Percentiles rank a stretch among this genome's conserved stretches.
Conservation (phyloP, 2,329 filamentous ascomycete genomes). For the Aspergillus puulaauensis region DNA sequence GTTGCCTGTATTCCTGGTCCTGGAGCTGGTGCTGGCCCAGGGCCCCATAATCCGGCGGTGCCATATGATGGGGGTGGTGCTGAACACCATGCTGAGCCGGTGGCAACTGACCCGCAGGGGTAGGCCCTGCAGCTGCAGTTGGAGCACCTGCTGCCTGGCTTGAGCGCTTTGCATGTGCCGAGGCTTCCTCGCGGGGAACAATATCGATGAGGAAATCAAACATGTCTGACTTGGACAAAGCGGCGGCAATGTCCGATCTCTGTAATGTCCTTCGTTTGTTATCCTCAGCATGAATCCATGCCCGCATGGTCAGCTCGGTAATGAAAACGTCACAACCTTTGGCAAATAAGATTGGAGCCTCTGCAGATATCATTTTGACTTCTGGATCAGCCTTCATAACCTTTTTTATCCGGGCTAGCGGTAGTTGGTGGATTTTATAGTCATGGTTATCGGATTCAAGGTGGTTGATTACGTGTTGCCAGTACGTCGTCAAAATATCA, state of each 20-base stretch:
- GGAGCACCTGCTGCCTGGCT: slow-evolving; percentile 50
- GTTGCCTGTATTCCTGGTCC: slow-evolving; percentile 78
- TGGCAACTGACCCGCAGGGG: slow-evolving; percentile 38
- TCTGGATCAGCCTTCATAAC: slow-evolving; percentile 99
- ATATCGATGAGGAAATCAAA: slow-evolving; percentile 99
- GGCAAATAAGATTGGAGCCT: slow-evolving; percentile 95
- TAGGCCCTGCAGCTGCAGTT: slow-evolving; percentile 45
- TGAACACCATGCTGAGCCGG: slow-evolving; percentile 49
- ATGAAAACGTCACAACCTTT: slow-evolving; percentile 99
- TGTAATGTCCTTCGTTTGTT: slow-evolving; percentile 96
- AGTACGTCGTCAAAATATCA: slow-evolving; percentile 97
- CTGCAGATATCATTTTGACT: slow-evolving; percentile 99
- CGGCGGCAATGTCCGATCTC: slow-evolving; percentile 92
- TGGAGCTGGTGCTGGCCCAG: slow-evolving; percentile 65
- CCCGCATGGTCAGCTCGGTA: slow-evolving; percentile 96
- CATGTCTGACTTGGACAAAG: slow-evolving; percentile 97
- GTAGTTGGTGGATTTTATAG: slow-evolving; percentile 97
- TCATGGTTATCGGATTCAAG: slow-evolving; percentile 94
- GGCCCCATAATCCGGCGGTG: slow-evolving; percentile 57
- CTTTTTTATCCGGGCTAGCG: slow-evolving; percentile 98
- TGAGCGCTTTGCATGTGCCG: slow-evolving; percentile 77
- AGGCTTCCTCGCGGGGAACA: slow-evolving; percentile 90
- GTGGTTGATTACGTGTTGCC: slow-evolving; percentile 97
- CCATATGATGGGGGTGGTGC: slow-evolving; percentile 57
- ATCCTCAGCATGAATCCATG: slow-evolving; percentile 98